A percentile compares a stretch with the other conserved stretches of the same genome.
phyloP scores from a whole-genome alignment of 148 eudicot species.

The Linanthus parryae region DNA sequence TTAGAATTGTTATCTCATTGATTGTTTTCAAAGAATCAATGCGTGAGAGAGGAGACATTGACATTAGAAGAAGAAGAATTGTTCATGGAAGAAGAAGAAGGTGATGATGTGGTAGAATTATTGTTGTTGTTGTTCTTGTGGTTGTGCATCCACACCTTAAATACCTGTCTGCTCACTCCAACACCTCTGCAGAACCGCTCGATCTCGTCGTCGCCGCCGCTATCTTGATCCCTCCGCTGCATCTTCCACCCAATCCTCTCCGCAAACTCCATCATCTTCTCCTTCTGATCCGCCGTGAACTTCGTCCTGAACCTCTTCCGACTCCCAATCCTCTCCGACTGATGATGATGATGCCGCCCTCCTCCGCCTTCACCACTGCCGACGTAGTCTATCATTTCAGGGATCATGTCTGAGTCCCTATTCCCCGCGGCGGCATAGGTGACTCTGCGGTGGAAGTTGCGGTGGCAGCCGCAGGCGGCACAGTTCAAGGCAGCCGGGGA shows the following conservation, averaged over 20 bases:
- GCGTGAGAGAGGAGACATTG: no score
- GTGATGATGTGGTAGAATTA: no score
- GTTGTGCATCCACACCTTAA: constrained; percentile 58
- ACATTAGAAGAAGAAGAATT: no score
- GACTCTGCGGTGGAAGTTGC: constrained; percentile 44
- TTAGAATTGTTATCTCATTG: no score
- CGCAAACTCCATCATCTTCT: constrained; percentile 39
- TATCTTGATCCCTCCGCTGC: constrained; percentile 30
- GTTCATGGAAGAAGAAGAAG: no score
- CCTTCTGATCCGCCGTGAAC: constrained; percentile 43
- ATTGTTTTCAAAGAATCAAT: no score
- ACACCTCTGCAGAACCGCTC: constrained; percentile 32
- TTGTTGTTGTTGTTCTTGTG: constrained; percentile 31
- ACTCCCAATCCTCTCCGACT: constrained; percentile 4
- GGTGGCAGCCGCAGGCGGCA: constrained; percentile 53
- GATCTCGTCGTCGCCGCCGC: constrained; percentile 27
- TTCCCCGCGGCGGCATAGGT: constrained; percentile 11
- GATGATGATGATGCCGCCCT: constrained; percentile 19
- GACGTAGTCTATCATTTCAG: constrained; percentile 12
- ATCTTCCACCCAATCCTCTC: constrained; percentile 47
- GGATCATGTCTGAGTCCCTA: no score
- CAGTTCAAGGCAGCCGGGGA: constrained; percentile 7
- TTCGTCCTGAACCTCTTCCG: constrained; percentile 43
- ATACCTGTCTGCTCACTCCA: constrained; percentile 37
- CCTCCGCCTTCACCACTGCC: constrained; percentile 13